A percentile compares a stretch with the other conserved stretches of the same genome.
phyloP scores from a whole-genome alignment of 192 early-diverging fungal genomes.

The Coemansia sp. region DNA sequence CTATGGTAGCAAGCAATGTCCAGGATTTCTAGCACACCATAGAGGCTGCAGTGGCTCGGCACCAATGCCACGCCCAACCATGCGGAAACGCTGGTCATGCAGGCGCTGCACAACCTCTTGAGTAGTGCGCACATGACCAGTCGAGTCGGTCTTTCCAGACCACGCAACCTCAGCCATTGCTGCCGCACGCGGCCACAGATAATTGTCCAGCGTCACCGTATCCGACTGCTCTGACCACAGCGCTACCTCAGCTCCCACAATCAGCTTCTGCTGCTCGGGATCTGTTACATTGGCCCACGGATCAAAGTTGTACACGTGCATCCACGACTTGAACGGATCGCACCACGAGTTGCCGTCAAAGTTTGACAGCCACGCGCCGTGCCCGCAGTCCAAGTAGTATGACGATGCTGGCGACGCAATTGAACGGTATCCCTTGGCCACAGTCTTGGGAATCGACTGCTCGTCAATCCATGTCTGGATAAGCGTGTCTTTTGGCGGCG shows the following conservation, averaged over 20 bases:
- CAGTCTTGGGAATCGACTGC: conserved; percentile 57
- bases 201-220: conserved; percentile 57
- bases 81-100: conserved; percentile 70
- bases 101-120: conserved; percentile 65
- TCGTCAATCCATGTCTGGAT: conserved; percentile 73
- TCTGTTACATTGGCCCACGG: conserved; percentile 59
- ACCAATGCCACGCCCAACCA: conserved; percentile 63
- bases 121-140: conserved; percentile 55
- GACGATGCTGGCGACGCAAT: conserved; percentile 63
- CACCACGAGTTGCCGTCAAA: conserved; percentile 72
- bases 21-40: conserved; percentile 69
- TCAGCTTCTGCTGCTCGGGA: conserved; percentile 55
- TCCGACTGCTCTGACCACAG: conserved; percentile 74
- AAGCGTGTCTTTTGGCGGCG: conserved; percentile 63
- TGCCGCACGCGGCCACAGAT: conserved; percentile 70
- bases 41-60: conserved; percentile 75
- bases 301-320: conserved; percentile 69
- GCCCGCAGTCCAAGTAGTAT: conserved; percentile 78
- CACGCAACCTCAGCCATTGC: conserved; percentile 70
- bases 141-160: conserved; percentile 62
- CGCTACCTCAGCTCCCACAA: conserved; percentile 69
- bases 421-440: conserved; percentile 64
- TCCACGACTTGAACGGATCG: conserved; percentile 73
- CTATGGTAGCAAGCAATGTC: conserved; percentile 43
- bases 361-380: conserved; percentile 71